A percentile compares a stretch with the other conserved stretches of the same genome.
Evolutionary conservation across 148 eudicot species (phyloP).

Genomic region (Chenopodium quinoa): DNA sequence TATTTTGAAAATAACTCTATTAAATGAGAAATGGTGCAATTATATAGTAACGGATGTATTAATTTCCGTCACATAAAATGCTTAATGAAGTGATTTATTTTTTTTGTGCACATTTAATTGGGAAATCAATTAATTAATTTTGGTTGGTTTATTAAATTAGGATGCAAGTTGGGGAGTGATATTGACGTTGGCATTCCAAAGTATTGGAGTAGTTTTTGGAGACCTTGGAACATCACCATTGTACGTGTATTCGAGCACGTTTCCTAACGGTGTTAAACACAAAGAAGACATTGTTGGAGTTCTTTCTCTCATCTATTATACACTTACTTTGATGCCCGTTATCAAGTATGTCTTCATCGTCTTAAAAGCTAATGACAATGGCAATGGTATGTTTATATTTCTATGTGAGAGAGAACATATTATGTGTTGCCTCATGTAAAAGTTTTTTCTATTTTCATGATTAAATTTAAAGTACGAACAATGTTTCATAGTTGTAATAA

Average conservation of each 20-base stretch:
- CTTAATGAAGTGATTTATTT: too few relatives aligned
- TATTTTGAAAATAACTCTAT: too few relatives aligned
- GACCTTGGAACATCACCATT: conserved; percentile 49
- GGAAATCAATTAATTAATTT: too few relatives aligned
- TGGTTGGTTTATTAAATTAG: not conserved
- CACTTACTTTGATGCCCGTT: conserved; percentile 43
- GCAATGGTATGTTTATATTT: conserved; percentile 31
- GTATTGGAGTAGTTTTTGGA: conserved; percentile 43
- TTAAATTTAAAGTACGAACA: too few relatives aligned
- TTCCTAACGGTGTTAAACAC: conserved; percentile 33
- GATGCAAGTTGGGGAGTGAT: conserved; percentile 30
- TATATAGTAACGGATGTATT: too few relatives aligned
- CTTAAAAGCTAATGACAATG: conserved; percentile 39
- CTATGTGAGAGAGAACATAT: too few relatives aligned
- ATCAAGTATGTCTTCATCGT: conserved; percentile 50
- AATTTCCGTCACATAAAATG: too few relatives aligned
- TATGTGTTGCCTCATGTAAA: too few relatives aligned
- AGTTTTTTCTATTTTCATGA: too few relatives aligned
- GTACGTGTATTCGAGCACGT: conserved; percentile 41
- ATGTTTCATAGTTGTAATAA: too few relatives aligned
- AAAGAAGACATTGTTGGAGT: conserved; percentile 36
- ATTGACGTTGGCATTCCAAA: conserved; percentile 40
- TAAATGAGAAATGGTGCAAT: too few relatives aligned
- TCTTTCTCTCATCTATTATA: conserved; percentile 42
- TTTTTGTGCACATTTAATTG: too few relatives aligned